phyloP scores from a whole-genome alignment of 352 stramenopile genomes.

The Pythium rishiriense region DNA sequence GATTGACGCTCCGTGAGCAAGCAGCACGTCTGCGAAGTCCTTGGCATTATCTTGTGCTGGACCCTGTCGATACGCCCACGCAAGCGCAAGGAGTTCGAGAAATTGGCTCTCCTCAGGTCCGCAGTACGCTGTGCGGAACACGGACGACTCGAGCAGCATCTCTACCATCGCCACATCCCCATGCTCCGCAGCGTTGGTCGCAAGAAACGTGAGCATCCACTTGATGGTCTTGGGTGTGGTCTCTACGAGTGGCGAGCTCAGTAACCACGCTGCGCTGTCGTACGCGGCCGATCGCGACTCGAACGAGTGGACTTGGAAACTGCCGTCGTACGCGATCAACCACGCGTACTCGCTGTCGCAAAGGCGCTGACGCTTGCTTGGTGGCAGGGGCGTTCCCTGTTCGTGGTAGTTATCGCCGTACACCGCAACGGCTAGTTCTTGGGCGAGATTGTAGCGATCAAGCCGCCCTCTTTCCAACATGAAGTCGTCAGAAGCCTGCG shows the following conservation, averaged over 20 bases:
- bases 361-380: neutral
- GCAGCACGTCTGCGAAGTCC: neutral
- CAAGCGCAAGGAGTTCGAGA: neutral
- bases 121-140: neutral
- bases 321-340: neutral
- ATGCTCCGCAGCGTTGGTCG: neutral
- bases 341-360: neutral
- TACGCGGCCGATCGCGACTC: neutral
- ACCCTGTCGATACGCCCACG: neutral
- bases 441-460: neutral
- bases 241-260: neutral
- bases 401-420: neutral
- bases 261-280: neutral
- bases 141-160: neutral
- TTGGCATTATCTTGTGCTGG: neutral
- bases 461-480: neutral
- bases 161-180: neutral
- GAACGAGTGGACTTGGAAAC: neutral
- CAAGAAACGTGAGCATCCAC: neutral
- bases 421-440: neutral
- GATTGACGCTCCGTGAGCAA: neutral
- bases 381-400: neutral
- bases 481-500: neutral
- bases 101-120: neutral
- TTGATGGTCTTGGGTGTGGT: neutral